phyloP scores from a whole-genome alignment of 768 basidiomycete genomes.

The Suillus cothurnatus region DNA sequence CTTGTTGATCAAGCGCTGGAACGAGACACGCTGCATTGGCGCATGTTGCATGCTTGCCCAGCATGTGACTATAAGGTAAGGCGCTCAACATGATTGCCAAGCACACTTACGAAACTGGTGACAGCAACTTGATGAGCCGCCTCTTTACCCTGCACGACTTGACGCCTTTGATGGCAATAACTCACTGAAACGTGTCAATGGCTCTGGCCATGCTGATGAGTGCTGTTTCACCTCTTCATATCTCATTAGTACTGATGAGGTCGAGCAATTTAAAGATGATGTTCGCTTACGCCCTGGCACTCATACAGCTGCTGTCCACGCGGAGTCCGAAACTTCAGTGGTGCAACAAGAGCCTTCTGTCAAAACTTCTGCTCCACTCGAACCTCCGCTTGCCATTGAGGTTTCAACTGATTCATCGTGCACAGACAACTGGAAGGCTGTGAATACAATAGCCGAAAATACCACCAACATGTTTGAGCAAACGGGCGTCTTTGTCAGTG shows the following conservation, averaged over 20 bases:
- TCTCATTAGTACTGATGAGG: constrained; percentile 25
- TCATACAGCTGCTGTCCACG: not conserved
- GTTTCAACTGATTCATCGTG: constrained; percentile 13
- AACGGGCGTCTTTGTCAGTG: constrained; percentile 39
- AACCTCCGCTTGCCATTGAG: too few species aligned
- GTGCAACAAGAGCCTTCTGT: too few species aligned
- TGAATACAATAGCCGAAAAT: constrained; percentile 20
- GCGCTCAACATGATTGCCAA: not conserved
- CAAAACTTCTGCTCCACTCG: too few species aligned
- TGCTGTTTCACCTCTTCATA: constrained; percentile 25
- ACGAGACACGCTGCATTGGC: constrained; percentile 32
- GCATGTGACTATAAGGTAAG: constrained; percentile 39
- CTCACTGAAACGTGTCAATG: constrained; percentile 28
- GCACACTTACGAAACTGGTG: not conserved
- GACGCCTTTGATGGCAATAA: constrained; percentile 22
- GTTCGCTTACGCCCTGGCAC: not conserved
- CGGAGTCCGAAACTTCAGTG: too few species aligned
- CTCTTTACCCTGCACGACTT: constrained; percentile 22
- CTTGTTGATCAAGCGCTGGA: constrained; percentile 28
- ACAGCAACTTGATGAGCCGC: constrained; percentile 25
- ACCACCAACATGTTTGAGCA: constrained; percentile 39
- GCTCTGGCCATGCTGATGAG: constrained; percentile 19
- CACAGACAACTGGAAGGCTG: constrained; percentile 36
- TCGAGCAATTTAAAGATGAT: constrained; percentile 29
- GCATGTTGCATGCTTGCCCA: constrained; percentile 34